Evolutionary conservation across 805 yeast genomes (phyloP).

Genomic region (Wickerhamiella hasegawae): DNA sequence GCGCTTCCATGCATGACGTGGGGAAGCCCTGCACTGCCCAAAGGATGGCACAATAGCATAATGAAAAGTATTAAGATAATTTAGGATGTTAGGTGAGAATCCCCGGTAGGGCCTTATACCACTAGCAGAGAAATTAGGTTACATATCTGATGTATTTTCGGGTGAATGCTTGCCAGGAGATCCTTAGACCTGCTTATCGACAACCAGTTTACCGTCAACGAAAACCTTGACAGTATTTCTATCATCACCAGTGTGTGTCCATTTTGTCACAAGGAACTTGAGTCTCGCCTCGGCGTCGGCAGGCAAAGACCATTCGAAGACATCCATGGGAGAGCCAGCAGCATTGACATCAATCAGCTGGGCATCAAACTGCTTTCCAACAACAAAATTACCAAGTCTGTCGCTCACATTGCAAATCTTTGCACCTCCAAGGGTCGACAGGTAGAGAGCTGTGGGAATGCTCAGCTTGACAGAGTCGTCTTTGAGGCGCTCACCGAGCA

Average conservation of each 20-base stretch:
- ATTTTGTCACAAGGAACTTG: constrained; percentile 54
- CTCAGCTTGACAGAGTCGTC: constrained; percentile 35
- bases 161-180: no score
- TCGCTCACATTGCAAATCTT: constrained; percentile 42
- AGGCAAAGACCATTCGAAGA: constrained; percentile 41
- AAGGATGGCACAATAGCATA: no score
- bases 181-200: no score
- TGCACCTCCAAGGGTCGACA: constrained; percentile 90
- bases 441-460: constrained; percentile 54
- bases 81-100: no score
- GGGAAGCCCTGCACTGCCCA: no score
- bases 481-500: constrained; percentile 41
- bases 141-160: no score
- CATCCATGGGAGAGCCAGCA: constrained; percentile 47
- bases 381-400: constrained; percentile 50
- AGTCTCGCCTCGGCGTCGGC: constrained; percentile 24
- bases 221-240: constrained; percentile 69
- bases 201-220: constrained; percentile 61
- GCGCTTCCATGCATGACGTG: no score
- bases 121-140: no score
- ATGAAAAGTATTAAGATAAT: no score
- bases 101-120: no score
- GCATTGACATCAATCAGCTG: constrained; percentile 54
- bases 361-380: constrained; percentile 72
- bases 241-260: constrained; percentile 92